These are phyloP conservation scores for Mortierella sp. DNA, from an alignment of 371 early-diverging fungal species.

Conservation along the genomic window DNA sequence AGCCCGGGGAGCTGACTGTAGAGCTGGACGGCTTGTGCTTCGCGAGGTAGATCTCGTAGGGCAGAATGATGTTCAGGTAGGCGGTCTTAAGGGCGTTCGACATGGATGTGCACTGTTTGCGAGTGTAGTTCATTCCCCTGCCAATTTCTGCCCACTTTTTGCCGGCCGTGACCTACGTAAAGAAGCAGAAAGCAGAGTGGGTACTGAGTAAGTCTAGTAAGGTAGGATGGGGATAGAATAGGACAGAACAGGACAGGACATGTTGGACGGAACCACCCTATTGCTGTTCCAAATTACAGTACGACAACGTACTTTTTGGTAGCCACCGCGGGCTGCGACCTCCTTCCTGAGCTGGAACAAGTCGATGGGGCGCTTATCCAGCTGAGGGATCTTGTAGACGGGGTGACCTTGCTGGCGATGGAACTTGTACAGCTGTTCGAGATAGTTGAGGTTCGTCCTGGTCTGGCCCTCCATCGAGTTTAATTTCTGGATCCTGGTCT, in stretches of 20 bases:
- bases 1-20: constrained; percentile 7
- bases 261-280: background rate
- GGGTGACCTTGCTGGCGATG: constrained; percentile 85
- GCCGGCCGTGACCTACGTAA: constrained; percentile 73
- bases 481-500: constrained; percentile 89
- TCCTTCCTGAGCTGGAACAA: constrained; percentile 86
- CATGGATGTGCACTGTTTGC: constrained; percentile 85
- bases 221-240: background rate
- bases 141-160: constrained; percentile 95
- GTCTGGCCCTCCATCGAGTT: constrained; percentile 94
- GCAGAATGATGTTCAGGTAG: constrained; percentile 83
- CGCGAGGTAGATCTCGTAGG: constrained; percentile 85
- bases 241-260: background rate
- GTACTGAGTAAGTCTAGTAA: background rate
- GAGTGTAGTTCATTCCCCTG: constrained; percentile 77
- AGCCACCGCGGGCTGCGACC: constrained; percentile 85
- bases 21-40: constrained; percentile 56
- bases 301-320: constrained; percentile 66
- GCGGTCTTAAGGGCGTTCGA: constrained; percentile 86
- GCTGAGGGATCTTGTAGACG: constrained; percentile 80
- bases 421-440: constrained; percentile 90
- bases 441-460: constrained; percentile 87
- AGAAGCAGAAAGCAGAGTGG: constrained; percentile 1
- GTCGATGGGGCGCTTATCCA: constrained; percentile 89
- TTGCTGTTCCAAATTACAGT: background rate